A percentile compares a stretch with the other conserved stretches of the same genome.
These are phyloP conservation scores for Candolleomyces aberdarensis DNA, from an alignment of 768 basidiomycete genomes.

Conservation along the genomic window DNA sequence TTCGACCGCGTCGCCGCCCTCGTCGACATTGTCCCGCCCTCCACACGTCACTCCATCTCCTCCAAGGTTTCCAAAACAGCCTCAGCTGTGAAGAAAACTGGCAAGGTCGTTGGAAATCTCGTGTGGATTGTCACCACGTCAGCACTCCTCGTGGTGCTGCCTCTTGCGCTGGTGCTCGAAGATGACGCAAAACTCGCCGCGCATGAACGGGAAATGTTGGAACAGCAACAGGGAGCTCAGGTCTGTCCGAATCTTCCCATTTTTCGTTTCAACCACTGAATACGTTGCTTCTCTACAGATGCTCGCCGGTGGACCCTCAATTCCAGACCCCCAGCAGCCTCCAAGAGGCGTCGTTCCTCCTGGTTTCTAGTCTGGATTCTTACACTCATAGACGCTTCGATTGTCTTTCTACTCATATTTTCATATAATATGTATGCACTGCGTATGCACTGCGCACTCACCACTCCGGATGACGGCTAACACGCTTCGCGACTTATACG, in stretches of 20 bases:
- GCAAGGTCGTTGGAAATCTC: conserved; percentile 78
- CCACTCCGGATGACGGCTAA: neutral
- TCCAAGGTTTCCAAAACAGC: conserved; percentile 59
- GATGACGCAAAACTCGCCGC: conserved; percentile 94
- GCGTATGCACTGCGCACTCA: neutral
- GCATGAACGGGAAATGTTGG: conserved; percentile 92
- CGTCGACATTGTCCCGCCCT: conserved; percentile 93
- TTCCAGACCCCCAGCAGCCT: conserved; percentile 48
- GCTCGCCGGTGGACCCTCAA: conserved; percentile 52
- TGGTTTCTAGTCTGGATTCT: conserved; percentile 55
- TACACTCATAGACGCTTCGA: neutral
- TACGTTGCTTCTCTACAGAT: conserved; percentile 47
- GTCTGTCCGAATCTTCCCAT: conserved; percentile 38
- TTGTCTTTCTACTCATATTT: conserved; percentile 5
- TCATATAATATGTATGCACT: conserved; percentile 1
- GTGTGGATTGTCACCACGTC: conserved; percentile 96
- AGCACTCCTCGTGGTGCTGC: conserved; percentile 89
- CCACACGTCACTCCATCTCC: conserved; percentile 76
- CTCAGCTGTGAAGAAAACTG: conserved; percentile 60
- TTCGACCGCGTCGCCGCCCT: conserved; percentile 87
- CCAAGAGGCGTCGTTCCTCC: conserved; percentile 75
- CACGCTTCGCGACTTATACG: no score
- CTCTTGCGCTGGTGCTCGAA: conserved; percentile 89
- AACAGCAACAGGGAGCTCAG: conserved; percentile 90
- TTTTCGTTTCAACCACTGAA: conserved; percentile 10